A percentile compares a stretch with the other conserved stretches of the same genome.
These are phyloP conservation scores for Phaeophleospora eucalypticola DNA, from an alignment of 2,329 filamentous ascomycete genomes.

Conservation along the genomic window DNA sequence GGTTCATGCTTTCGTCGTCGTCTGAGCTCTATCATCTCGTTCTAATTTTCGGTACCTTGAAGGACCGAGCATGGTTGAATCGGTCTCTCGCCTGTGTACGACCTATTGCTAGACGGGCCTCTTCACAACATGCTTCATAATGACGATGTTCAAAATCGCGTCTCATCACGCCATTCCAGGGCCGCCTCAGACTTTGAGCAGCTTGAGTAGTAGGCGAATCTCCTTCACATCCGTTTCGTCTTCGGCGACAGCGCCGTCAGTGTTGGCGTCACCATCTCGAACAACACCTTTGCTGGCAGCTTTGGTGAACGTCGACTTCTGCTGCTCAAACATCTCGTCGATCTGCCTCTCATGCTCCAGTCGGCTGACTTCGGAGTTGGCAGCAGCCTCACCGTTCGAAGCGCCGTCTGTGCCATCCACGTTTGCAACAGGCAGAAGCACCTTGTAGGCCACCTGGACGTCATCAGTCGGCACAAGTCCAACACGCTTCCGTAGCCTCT, in stretches of 20 bases:
- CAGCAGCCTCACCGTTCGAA: conserved; percentile 22
- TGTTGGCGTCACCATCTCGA: conserved; percentile 26
- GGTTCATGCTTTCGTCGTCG: no score
- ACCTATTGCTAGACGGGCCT: no score
- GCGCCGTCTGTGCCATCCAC: conserved; percentile 19
- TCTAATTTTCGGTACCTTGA: no score
- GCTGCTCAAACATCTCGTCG: conserved; percentile 34
- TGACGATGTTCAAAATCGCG: no score
- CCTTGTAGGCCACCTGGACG: conserved; percentile 87
- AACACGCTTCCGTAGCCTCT: conserved; percentile 89
- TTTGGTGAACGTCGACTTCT: conserved; percentile 33
- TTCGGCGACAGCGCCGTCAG: conserved; percentile 62
- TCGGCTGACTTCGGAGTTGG: conserved; percentile 23
- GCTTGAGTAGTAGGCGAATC: conserved; percentile 66
- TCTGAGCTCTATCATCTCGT: no score
- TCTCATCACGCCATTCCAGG: no score
- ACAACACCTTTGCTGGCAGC: conserved; percentile 32
- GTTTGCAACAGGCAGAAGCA: conserved; percentile 50
- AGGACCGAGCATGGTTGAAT: no score
- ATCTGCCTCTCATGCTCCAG: conserved; percentile 31
- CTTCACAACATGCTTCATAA: no score
- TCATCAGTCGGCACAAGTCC: conserved; percentile 88
- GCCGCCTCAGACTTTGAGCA: conserved; percentile 65
- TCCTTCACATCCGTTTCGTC: conserved; percentile 82
- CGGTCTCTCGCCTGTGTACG: no score